Evolutionary conservation across 495 filamentous ascomycete species (phyloP), one percentile per base, ranked within the genome.

Genomic region (Oleoguttula mirabilis): DNA sequence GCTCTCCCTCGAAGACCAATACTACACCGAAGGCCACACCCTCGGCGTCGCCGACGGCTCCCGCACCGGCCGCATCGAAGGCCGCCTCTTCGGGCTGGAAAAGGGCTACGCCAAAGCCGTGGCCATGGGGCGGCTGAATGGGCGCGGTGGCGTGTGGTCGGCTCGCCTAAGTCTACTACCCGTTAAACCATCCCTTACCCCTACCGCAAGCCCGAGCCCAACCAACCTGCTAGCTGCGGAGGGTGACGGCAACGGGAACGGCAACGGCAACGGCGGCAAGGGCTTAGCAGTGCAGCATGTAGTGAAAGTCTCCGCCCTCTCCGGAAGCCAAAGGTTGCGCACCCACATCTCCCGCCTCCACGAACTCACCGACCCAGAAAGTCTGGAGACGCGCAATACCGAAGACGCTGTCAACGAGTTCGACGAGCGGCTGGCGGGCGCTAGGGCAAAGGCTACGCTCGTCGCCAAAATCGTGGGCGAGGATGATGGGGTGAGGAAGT

Each of bases 101-200:
- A 92, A 90, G 51, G 90, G 88, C 1, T 96, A 88, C 45, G 83
- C 90, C 55, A 95, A 93, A 62, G 94, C 84, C 52, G 50, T 77
- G 11, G 77, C 82, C 43, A 71, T 86, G 53, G 92, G 90, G 1
- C 68, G 68, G 41, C 57, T 99, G 16, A 81, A 88, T 52, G 87
- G 90, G n/a, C 78, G 75, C 55, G 76, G 82, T 3, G 60, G 79
- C 0, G 72, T 96, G 28, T 96, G 88, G 90, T 74, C 79, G 28
- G 73, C 75, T 15, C 65, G 79, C 48, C 60, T 79, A 35, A 28
- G 23, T 5, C 6, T 3, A 3, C 12, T 12, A 24, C 10, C 22
- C 31, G 11, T 32, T 38, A 16, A 3, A 21, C 4, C 22, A 21
- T 3, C 19, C 4, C 2, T 2, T 39, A 16, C 28, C 10, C n/a